Base-by-base conservation (phyloP, 208 protist species). In the Leishmania mexicana region DNA sequence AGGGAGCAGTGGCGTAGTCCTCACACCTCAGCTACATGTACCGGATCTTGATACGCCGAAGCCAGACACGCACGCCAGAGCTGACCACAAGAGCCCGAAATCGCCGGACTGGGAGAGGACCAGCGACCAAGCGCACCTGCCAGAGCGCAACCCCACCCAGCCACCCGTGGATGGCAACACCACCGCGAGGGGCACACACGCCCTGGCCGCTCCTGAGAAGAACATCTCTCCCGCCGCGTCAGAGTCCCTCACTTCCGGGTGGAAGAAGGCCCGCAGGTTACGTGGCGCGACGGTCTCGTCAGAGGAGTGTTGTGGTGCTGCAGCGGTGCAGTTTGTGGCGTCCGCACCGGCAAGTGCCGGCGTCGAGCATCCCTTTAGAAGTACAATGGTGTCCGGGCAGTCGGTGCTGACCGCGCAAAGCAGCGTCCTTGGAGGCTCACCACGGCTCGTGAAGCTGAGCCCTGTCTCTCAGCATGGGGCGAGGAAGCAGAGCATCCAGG, bases 111-210 rank as follows among this genome's bases (percentile, higher is more conserved):
- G 3, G 51, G 73, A 21, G 7, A 31, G 31, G 7, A 28, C 17
- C 8, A 19, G 35, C 35, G 38, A 45, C 42, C 49, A 53, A 31
- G 42, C 47, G 13, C 75, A 53, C 10, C 8, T 65, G 35, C 7
- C 76, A 38, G 28, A 60, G 40, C 54, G 76, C 24, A 62, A 73
- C 31, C 31, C 38, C 2, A 81, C 76, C 38, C 81, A 77, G 68
- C 49, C 71, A 10, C 81, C 35, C 42, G n/a, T 73, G 51, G 51
- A 73, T 62, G 57, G 60, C 21, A 57, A 71, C 81, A 65, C 68
- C 40, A 76, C n/a, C 49, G 75, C 57, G 17, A 71, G 49, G 17
- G 35, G 49, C 35, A 40, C 45, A 51, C 28, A 24, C 15, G 42
- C 45, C n/a, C 2, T 53, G 24, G 28, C 24, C 31, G 19, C 15